Evolutionary conservation across 306 rosid genomes (phyloP), one percentile per base, ranked within the genome.

Genomic region (Quercus wislizeni): DNA sequence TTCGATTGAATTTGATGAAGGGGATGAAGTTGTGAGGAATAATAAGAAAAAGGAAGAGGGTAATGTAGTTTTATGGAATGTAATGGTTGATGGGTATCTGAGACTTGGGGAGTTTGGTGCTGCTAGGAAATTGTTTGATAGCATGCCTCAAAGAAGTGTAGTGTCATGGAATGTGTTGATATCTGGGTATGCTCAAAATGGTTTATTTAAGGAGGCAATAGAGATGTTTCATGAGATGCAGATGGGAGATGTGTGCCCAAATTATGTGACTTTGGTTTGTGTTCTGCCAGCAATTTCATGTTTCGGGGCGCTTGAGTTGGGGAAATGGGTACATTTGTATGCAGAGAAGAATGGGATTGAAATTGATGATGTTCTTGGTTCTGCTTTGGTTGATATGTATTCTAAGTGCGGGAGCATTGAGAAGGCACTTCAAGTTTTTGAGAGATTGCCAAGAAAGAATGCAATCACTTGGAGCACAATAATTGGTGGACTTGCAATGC

Each of bases 121-220:
- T 58, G 97, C 94, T 13, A 73, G 87, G 76, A 75, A 58, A 1
- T 15, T 91, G 88, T 93, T 88, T 56, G 91, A 91, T n/a, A 72
- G 54, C 74, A 88, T 93, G 91, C 88, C 81, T 51, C 87, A 85
- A 2, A 88, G 89, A 85, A 93, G 93, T 82, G 90, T 89, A 46
- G 92, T 89, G 25, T 93, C 93, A 3, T 93, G 97, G 94, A 93
- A 93, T 79, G 90, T 69, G 62, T 82, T 93, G 88, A 93, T 90
- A 56, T 93, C 91, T 19, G 92, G 92, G 19, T 90, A 87, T 73
- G 93, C 93, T 3, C 98, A 93, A 74, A 87, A 86, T 69, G 92
- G 92, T 73, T 54, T 79, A 63, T 88, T 87, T 71, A 73, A 33
- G 84, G 94, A 91, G 78, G 91, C 94, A 0, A 31, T 90, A 56